phyloP scores from a whole-genome alignment of 2,329 filamentous ascomycete species.

The Ambrosiella xylebori region DNA sequence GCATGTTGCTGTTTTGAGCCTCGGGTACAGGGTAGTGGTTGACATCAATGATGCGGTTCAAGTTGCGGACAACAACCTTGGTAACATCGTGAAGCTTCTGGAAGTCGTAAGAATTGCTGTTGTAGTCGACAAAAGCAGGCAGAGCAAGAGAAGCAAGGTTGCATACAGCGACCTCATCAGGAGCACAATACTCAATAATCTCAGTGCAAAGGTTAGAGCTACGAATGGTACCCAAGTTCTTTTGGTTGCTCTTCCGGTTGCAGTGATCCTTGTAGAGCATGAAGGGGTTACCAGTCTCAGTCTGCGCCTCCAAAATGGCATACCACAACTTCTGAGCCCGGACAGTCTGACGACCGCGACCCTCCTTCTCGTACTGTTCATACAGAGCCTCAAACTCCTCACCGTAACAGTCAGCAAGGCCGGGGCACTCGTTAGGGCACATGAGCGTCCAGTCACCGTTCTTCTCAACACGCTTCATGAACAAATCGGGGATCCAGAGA shows the following conservation, averaged over 20 bases:
- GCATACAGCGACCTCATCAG: slow-evolving; percentile 96
- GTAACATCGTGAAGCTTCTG: slow-evolving; percentile 89
- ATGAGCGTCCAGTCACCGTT: slow-evolving; percentile 96
- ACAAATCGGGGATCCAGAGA: slow-evolving; percentile 95
- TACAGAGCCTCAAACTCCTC: slow-evolving; percentile 95
- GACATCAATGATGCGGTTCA: slow-evolving; percentile 91
- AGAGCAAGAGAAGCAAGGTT: slow-evolving; percentile 91
- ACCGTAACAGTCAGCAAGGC: slow-evolving; percentile 88
- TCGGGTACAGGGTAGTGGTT: slow-evolving; percentile 97
- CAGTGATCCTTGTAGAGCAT: slow-evolving; percentile 99
- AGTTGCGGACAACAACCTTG: slow-evolving; percentile 77
- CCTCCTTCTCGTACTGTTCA: slow-evolving; percentile 77
- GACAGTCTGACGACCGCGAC: slow-evolving; percentile 74
- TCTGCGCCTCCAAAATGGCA: slow-evolving; percentile 92
- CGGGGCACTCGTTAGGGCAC: slow-evolving; percentile 92
- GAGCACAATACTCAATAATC: slow-evolving; percentile 92
- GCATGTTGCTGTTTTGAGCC: slow-evolving; percentile 90
- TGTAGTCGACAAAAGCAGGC: slow-evolving; percentile 78
- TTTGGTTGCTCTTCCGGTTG: slow-evolving; percentile 99
- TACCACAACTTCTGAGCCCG: slow-evolving; percentile 99
- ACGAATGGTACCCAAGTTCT: slow-evolving; percentile 96
- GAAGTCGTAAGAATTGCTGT: slow-evolving; percentile 78
- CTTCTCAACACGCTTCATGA: slow-evolving; percentile 98
- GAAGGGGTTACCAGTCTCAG: slow-evolving; percentile 96
- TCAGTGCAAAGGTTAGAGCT: slow-evolving; percentile 98